Evolutionary conservation across 495 filamentous ascomycete species (phyloP), one percentile per base, ranked within the genome.

Genomic region (Clavariopsis aquatica): DNA sequence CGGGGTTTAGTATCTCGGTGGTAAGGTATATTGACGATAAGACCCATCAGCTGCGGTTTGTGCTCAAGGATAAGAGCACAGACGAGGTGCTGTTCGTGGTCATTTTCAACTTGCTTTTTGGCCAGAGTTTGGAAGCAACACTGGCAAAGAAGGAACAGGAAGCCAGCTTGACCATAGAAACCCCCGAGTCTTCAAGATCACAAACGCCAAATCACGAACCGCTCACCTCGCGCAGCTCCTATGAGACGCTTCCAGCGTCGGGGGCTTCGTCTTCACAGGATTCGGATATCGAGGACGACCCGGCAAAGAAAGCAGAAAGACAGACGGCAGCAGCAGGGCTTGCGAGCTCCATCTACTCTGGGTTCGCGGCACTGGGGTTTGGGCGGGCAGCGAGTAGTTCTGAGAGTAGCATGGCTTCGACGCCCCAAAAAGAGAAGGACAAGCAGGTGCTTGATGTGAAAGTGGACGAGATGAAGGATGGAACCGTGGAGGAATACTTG

Each of bases 1-100:
- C 75, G 0, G 75, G 75, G 5, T 73, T 77, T 49, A 69, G 66
- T 4, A 72, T 76, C 34, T 67, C 60, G 15, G 70, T 76, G 1
- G 68, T 71, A 19, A 69, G 71, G 55, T 75, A 77, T 49, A 74
- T 77, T 29, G 74, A 75, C 55, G 66, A 74, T 36, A 76, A 77
- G 57, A 76, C 72, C 20, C 75, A 77, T 62, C 31, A 56, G 24
- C 43, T 77, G 59, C 60, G 75, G 0, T 77, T 70, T 57, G 74
- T 77, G 43, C 69, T 76, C 45, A 77, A 77, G 68, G 71, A 77
- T 49, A 43, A 71, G 15, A 41, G 28, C 27, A 77, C 67, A 13
- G 72, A 65, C 1, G 75, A 75, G 10, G 69, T 77, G 15, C 69
- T 69, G 19, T 72, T 77, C 27, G 69, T 70, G 23, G 65, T 76